Evolutionary conservation across 805 yeast genomes (phyloP), one percentile per base, ranked within the genome.

Genomic region (Ogataea methanolica): DNA sequence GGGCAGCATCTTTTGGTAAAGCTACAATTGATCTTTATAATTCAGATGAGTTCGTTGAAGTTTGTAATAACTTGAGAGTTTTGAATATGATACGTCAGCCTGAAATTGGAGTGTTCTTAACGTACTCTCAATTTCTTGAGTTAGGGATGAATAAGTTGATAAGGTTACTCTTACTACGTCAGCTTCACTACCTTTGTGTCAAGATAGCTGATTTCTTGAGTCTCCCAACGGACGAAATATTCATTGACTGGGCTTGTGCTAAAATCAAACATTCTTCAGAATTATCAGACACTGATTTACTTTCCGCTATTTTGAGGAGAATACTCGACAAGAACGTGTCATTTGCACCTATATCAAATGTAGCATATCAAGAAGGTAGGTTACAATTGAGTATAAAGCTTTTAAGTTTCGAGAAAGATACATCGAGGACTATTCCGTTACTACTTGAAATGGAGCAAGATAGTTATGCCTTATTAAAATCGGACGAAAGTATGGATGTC

Each of bases 1-100:
- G 80, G 45, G 96, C 97, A 1, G 96, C 91, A 0, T 72, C 87
- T 0, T 88, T 91, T 67, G 99, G 97, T 0, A 94, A 92, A 56
- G 74, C 87, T 0, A 72, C 78, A 43, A 63, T 75, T 39, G 79
- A 76, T 8, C 59, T 72, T 3, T 79, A 74, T 56, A 83, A 82
- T 58, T 72, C 90, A 3, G 78, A 78, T 48, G 67, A 72, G 41
- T 88, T 85, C 56, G 78, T 88, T 3, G 71, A 72, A n/a, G 77
- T 80, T 2, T 73, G 91, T 51, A 75, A 83, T 55, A 69, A 69
- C 34, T 57, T 89, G 21, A 75, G 88, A 52, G 79, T 89, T 1
- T 68, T 90, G 45, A 92, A 91, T 58, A 79, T 82, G 34, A 64
- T 92, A 5, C 69, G 95, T 43, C 71, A 79, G 19, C 66, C 75